Evolutionary conservation across 306 rosid species (phyloP).

Genomic region (Rosa chinensis): DNA sequence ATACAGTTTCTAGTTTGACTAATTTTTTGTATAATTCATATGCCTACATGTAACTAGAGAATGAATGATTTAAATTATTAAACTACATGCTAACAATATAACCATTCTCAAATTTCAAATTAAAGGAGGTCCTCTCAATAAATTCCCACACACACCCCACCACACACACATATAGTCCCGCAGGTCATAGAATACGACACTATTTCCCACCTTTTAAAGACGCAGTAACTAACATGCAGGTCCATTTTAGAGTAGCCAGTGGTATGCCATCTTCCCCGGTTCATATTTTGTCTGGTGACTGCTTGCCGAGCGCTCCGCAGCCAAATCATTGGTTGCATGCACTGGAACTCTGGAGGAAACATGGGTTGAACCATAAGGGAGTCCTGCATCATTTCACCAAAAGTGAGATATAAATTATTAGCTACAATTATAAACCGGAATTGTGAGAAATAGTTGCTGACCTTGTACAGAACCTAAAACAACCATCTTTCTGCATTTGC

Average conservation of each 20-base stretch:
- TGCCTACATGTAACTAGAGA: no score
- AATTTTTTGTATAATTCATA: no score
- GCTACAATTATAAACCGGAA: neutral
- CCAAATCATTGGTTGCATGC: neutral
- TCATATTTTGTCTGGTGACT: neutral
- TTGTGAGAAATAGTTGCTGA: constrained; percentile 7
- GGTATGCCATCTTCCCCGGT: neutral
- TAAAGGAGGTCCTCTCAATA: no score
- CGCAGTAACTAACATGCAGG: neutral
- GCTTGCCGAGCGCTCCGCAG: neutral
- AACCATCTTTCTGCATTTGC: constrained; percentile 41
- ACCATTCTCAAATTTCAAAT: no score
- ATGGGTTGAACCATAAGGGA: neutral
- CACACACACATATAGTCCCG: neutral
- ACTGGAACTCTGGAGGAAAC: neutral
- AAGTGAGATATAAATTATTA: neutral
- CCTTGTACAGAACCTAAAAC: constrained; percentile 34
- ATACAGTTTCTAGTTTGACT: no score
- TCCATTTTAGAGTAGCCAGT: neutral
- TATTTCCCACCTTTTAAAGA: neutral
- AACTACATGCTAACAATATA: no score
- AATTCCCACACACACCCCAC: no score
- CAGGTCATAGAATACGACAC: neutral
- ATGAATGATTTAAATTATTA: no score
- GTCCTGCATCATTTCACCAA: neutral